These are phyloP conservation scores for Marasmius fiardii DNA, from an alignment of 1,284 basidiomycete genomes.

Conservation along the genomic window DNA sequence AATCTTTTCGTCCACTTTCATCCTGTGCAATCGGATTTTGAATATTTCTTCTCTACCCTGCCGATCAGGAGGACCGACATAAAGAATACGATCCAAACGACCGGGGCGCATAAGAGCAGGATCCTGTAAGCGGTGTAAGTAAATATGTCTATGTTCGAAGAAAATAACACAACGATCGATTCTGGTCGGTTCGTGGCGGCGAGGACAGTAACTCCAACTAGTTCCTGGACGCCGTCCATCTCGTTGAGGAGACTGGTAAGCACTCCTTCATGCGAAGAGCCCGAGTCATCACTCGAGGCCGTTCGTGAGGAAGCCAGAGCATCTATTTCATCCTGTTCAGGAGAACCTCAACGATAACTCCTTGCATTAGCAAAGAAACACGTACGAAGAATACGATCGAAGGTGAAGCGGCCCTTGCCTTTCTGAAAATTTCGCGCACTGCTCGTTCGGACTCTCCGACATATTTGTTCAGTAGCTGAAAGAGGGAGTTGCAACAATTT, in stretches of 20 bases:
- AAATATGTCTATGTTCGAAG: neutral
- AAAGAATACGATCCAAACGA: slow-evolving; percentile 91
- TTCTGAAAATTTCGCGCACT: slow-evolving; percentile 92
- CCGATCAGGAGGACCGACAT: slow-evolving; percentile 89
- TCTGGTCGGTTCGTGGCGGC: slow-evolving; percentile 97
- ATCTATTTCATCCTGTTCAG: slow-evolving; percentile 90
- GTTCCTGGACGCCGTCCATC: slow-evolving; percentile 97
- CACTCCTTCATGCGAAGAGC: slow-evolving; percentile 77
- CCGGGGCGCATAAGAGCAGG: slow-evolving; percentile 94
- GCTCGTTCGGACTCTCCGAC: slow-evolving; percentile 97
- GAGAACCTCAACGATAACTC: neutral
- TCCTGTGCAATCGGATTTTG: slow-evolving; percentile 69
- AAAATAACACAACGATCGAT: slow-evolving; percentile 63
- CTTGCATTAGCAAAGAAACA: slow-evolving; percentile 13
- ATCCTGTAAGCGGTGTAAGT: slow-evolving; percentile 53
- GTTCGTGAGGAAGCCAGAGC: slow-evolving; percentile 83
- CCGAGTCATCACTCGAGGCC: slow-evolving; percentile 52
- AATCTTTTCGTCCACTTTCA: slow-evolving; percentile 76
- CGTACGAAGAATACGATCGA: slow-evolving; percentile 95
- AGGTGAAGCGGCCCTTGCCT: slow-evolving; percentile 90
- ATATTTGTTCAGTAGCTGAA: slow-evolving; percentile 90
- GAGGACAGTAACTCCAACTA: slow-evolving; percentile 89
- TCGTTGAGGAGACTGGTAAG: slow-evolving; percentile 94
- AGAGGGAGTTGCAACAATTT: slow-evolving; percentile 7
- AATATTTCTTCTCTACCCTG: slow-evolving; percentile 84